A percentile compares a stretch with the other conserved stretches of the same genome.
phyloP scores from a whole-genome alignment of 495 filamentous ascomycete genomes.

The Glutinoglossum americanum region DNA sequence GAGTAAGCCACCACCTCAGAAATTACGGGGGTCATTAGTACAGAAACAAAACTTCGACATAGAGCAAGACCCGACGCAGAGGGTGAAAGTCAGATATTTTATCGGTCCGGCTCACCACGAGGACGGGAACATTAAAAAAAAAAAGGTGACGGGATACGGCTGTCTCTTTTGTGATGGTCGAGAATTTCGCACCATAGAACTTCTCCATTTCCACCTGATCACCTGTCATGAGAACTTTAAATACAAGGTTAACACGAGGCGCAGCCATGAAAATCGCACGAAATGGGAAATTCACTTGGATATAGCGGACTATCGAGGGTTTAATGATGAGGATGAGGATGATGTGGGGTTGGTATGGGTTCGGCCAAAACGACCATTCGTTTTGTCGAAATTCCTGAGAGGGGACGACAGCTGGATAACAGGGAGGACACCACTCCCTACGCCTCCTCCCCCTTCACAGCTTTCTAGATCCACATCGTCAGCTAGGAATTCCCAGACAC shows the following conservation, averaged over 20 bases:
- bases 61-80: neutral
- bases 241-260: neutral
- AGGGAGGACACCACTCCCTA: neutral
- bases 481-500: neutral
- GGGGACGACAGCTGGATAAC: conserved; percentile 7
- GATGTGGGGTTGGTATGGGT: neutral
- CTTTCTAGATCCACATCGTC: conserved; percentile 1
- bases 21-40: neutral
- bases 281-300: neutral
- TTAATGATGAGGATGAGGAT: conserved; percentile 1
- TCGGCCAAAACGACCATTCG: conserved; percentile 3
- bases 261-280: neutral
- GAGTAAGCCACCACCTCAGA: neutral
- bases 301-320: neutral
- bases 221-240: conserved; percentile 4
- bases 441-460: neutral
- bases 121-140: neutral
- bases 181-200: neutral
- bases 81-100: neutral
- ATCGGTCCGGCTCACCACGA: neutral
- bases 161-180: conserved; percentile 1
- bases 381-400: conserved; percentile 2
- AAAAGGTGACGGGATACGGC: neutral
- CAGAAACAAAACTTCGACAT: neutral
- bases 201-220: conserved; percentile 5